Evolutionary conservation across 768 basidiomycete genomes (phyloP), one percentile per base, ranked within the genome.

Genomic region (Tylopilus sp.): DNA sequence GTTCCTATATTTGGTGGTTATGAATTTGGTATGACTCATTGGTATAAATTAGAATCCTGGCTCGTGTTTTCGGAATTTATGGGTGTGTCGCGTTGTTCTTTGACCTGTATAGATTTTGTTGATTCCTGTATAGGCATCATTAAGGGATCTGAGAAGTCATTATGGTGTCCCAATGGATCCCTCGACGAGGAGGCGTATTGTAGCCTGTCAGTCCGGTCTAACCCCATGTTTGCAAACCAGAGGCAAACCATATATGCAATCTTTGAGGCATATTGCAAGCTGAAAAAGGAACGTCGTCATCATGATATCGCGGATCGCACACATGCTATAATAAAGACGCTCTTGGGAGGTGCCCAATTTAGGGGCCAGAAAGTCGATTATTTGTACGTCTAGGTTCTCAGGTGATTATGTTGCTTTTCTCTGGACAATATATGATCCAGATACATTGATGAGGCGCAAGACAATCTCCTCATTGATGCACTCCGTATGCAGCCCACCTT

Each of bases 401-500:
- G 26, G 30, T 17, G 14, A 33, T 14, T 30, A 38, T 5, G 1
- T 30, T 11, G 1, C 6, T 14, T 9, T 21, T 48, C 22, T 0
- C 53, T 60, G n/a, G n/a, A n/a, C 19, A 56, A 19, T 13, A 2
- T 3, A 10, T 40, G 41, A 29, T 42, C 11, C 11, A 65, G 86
- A 13, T 89, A 87, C 59, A 76, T 89, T 3, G 87, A 89, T 41
- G 87, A 89, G 67, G 82, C 79, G 0, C 87, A 89, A 62, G 88
- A 89, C 56, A 81, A 85, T 59, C 72, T 88, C 0, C 72, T 89
- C 7, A 78, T 88, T 10, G 86, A 89, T 61, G 74, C 79, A 2
- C 70, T 81, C 17, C 55, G 86, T 87, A 64, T 31, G 78, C 64
- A 13, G 31, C 26, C 21, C 33, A 6, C 16, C 29, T 14, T 12